Evolutionary conservation across 176 grass and related monocot genomes (phyloP).

Genomic region (Zoysia japonica): DNA sequence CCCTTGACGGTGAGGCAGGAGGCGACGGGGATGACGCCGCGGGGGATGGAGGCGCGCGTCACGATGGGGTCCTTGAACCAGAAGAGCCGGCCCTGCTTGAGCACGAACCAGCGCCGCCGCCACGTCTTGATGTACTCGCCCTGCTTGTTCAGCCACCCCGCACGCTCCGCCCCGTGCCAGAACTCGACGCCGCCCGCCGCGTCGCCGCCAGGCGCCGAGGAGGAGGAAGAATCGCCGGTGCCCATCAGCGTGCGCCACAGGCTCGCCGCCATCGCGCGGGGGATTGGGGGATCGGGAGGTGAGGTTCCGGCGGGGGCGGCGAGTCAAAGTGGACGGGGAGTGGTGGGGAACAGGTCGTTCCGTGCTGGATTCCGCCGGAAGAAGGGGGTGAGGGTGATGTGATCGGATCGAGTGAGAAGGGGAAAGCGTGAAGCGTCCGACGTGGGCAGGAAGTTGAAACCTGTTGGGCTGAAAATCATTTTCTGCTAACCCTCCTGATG

Average conservation of each 20-base stretch:
- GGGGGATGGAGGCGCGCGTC: slow-evolving; percentile 68
- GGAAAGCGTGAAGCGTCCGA: background rate
- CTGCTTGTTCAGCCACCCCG: slow-evolving; percentile 90
- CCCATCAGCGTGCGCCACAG: slow-evolving; percentile 71
- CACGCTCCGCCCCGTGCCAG: slow-evolving; percentile 76
- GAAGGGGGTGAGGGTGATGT: background rate
- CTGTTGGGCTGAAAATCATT: slow-evolving; percentile 16
- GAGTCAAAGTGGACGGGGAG: background rate
- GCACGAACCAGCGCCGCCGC: slow-evolving; percentile 96
- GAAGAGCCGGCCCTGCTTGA: slow-evolving; percentile 92
- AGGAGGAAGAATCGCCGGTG: slow-evolving; percentile 23
- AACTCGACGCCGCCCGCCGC: slow-evolving; percentile 71
- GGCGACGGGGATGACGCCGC: slow-evolving; percentile 82
- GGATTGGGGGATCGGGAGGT: slow-evolving; percentile 35
- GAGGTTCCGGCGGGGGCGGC: background rate
- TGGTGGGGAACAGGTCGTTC: background rate
- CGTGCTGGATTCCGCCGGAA: slow-evolving; percentile 13
- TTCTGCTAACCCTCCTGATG: background rate
- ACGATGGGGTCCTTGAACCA: slow-evolving; percentile 91
- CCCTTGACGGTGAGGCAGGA: slow-evolving; percentile 94
- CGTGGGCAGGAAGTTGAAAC: background rate
- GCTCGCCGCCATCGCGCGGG: slow-evolving; percentile 57
- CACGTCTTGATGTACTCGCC: slow-evolving; percentile 99
- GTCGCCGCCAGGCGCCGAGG: slow-evolving; percentile 18
- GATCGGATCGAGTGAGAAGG: slow-evolving; percentile 12